These are phyloP conservation scores for Paralagenidium karlingii DNA, from an alignment of 352 stramenopile genomes.

Conservation along the genomic window DNA sequence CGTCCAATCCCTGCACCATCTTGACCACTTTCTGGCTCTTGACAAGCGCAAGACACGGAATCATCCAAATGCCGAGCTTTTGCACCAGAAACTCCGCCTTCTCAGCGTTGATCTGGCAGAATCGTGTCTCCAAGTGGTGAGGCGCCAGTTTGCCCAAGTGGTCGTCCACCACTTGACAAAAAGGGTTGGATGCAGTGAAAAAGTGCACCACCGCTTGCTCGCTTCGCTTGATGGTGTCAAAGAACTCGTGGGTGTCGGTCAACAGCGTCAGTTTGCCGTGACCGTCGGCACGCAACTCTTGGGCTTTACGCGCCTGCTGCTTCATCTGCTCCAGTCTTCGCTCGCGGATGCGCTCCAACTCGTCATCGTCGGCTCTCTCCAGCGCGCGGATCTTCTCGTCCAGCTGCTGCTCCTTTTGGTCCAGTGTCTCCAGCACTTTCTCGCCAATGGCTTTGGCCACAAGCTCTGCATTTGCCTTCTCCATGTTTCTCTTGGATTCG, in stretches of 20 bases:
- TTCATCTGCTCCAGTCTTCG: slow-evolving; percentile 67
- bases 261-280: slow-evolving; percentile 86
- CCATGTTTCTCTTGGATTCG: slow-evolving; percentile 16
- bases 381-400: slow-evolving; percentile 78
- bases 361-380: slow-evolving; percentile 78
- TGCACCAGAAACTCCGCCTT: slow-evolving; percentile 95
- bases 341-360: slow-evolving; percentile 81
- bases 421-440: slow-evolving; percentile 79
- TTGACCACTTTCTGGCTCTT: slow-evolving; percentile 94
- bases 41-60: slow-evolving; percentile 92
- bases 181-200: slow-evolving; percentile 86
- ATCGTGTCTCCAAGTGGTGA: slow-evolving; percentile 90
- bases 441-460: slow-evolving; percentile 73
- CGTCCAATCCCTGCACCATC: slow-evolving; percentile 92
- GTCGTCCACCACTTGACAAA: slow-evolving; percentile 90
- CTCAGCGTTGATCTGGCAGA: slow-evolving; percentile 94
- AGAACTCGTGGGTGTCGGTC: slow-evolving; percentile 90
- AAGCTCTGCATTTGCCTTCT: slow-evolving; percentile 56
- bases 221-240: slow-evolving; percentile 88
- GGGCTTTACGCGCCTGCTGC: slow-evolving; percentile 40
- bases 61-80: slow-evolving; percentile 92
- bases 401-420: slow-evolving; percentile 73
- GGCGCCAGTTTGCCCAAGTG: slow-evolving; percentile 85
- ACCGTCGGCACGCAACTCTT: slow-evolving; percentile 64
- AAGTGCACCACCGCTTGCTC: slow-evolving; percentile 92